phyloP scores from a whole-genome alignment of 2,329 filamentous ascomycete genomes.

The Verticillium isaacii region DNA sequence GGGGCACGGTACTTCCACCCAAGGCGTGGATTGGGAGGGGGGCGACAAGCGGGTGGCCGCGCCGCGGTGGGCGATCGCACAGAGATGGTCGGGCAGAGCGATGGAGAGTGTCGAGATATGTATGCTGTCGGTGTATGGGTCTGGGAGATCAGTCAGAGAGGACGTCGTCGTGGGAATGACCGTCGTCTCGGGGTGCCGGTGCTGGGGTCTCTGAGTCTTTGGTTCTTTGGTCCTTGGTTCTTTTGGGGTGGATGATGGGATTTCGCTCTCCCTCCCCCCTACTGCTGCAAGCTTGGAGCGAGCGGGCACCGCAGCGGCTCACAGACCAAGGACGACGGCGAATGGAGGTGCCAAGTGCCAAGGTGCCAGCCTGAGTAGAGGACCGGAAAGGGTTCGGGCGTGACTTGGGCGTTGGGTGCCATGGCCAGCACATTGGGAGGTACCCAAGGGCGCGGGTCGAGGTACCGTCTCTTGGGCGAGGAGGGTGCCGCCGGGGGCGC shows the following conservation, averaged over 20 bases:
- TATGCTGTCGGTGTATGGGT: background rate
- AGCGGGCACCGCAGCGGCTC: background rate
- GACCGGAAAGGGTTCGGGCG: background rate
- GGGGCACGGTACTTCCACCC: background rate
- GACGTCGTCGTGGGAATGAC: background rate
- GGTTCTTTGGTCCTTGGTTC: background rate
- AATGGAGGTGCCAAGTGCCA: background rate
- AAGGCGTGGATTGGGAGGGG: background rate
- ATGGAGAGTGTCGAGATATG: background rate
- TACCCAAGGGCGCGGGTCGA: background rate
- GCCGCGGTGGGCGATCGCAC: background rate
- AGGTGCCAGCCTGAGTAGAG: background rate
- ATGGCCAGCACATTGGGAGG: background rate
- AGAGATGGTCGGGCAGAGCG: background rate
- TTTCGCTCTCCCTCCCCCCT: background rate
- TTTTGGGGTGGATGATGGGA: background rate
- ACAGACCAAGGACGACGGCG: background rate
- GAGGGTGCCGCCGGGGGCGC: constrained; percentile 1
- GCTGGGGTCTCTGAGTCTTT: background rate
- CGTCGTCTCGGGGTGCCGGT: background rate
- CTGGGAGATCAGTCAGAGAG: background rate
- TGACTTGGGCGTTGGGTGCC: background rate
- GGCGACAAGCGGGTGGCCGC: background rate
- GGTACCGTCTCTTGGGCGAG: background rate
- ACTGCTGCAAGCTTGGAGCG: background rate